Conservation (phyloP, 148 eudicot genomes). For the Diospyros kaki region DNA sequence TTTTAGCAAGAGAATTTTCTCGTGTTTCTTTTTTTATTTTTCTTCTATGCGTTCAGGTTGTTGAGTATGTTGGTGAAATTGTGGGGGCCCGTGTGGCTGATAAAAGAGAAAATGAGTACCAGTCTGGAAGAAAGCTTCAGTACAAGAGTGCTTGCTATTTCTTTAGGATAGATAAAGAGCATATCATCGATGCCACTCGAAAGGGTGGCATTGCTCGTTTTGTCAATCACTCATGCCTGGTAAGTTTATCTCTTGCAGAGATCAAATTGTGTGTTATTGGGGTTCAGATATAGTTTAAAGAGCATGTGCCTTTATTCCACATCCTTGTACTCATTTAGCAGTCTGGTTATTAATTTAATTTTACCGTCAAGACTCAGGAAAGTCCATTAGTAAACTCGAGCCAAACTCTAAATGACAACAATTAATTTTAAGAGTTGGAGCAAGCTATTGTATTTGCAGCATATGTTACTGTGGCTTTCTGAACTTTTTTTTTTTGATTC, state of each 20-base stretch:
- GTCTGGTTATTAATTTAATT: not conserved
- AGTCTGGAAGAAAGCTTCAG: slow-evolving; percentile 55
- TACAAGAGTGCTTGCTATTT: slow-evolving; percentile 82
- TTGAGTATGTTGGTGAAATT: slow-evolving; percentile 78
- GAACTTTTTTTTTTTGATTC: not conserved
- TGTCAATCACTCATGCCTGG: slow-evolving; percentile 85
- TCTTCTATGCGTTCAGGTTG: slow-evolving; percentile 40
- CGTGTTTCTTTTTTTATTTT: not conserved
- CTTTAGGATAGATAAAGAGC: slow-evolving; percentile 75
- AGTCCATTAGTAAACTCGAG: not conserved
- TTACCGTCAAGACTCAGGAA: not conserved
- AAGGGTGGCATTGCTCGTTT: slow-evolving; percentile 84
- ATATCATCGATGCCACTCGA: slow-evolving; percentile 73
- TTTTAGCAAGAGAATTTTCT: not conserved
- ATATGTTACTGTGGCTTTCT: not conserved
- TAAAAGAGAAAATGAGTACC: slow-evolving; percentile 67
- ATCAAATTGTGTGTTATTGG: too few species aligned
- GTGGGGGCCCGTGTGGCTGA: slow-evolving; percentile 79
- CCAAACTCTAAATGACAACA: not conserved
- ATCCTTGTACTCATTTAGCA: not conserved
- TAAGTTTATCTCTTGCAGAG: slow-evolving; percentile 13
- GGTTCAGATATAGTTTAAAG: too few species aligned
- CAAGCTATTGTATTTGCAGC: not conserved
- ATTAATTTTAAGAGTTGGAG: not conserved
- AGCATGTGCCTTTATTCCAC: too few species aligned